Conservation (phyloP, 371 early-diverging fungal species). For the Lichtheimia ramosa region DNA sequence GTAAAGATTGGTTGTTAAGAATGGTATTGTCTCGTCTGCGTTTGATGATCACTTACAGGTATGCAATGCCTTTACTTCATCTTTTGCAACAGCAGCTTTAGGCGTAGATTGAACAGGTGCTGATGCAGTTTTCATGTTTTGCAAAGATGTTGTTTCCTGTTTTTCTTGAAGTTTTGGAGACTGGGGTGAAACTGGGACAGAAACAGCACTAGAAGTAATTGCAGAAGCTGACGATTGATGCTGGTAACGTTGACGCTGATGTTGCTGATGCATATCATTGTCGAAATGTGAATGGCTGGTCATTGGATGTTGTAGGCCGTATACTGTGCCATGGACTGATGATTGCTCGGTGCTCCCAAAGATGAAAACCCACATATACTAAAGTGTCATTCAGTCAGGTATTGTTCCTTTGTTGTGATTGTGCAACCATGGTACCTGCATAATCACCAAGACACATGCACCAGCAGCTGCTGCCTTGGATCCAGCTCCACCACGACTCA, state of each 20-base stretch:
- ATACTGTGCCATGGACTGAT: constrained; percentile 45
- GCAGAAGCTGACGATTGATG: not conserved
- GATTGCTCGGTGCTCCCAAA: constrained; percentile 73
- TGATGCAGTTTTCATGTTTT: no score
- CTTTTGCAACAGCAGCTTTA: not conserved
- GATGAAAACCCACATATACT: constrained; percentile 66
- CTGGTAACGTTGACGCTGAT: constrained; percentile 10
- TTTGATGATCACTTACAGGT: constrained; percentile 24
- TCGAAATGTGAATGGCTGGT: not conserved
- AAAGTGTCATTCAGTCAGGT: not conserved
- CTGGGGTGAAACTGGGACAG: not conserved
- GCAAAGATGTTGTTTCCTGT: not conserved
- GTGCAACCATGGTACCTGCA: constrained; percentile 25
- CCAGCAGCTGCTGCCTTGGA: constrained; percentile 57
- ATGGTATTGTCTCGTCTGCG: not conserved
- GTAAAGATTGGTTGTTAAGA: not conserved
- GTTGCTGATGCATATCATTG: constrained; percentile 5
- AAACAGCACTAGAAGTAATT: not conserved
- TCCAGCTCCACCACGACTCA: constrained; percentile 8
- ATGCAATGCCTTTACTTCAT: constrained; percentile 33
- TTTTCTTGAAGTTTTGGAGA: constrained; percentile 3
- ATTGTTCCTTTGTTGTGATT: not conserved
- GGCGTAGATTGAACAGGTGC: no score
- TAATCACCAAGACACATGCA: constrained; percentile 58
- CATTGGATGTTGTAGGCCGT: constrained; percentile 25